phyloP scores from a whole-genome alignment of 2,329 filamentous ascomycete genomes.

The Allantophomopsis cytisporea region DNA sequence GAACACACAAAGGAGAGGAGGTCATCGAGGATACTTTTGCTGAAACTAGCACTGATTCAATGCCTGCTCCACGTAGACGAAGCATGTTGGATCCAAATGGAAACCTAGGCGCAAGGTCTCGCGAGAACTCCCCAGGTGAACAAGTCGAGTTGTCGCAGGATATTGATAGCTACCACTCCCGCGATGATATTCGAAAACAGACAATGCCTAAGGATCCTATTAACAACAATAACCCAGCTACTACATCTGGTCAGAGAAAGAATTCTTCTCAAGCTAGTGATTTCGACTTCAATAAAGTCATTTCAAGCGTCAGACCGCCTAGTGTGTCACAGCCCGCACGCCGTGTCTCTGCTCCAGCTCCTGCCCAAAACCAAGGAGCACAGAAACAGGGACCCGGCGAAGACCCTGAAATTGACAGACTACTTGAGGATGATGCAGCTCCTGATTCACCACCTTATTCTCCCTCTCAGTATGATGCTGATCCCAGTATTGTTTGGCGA shows the following conservation, averaged over 20 bases:
- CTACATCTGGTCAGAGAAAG: slow-evolving; percentile 6
- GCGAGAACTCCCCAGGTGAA: slow-evolving; percentile 21
- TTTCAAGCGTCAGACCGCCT: slow-evolving; percentile 71
- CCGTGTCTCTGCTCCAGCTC: slow-evolving; percentile 34
- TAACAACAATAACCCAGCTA: slow-evolving; percentile 13
- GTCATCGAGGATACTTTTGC: slow-evolving; percentile 56
- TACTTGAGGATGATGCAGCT: slow-evolving; percentile 70
- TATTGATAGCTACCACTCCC: slow-evolving; percentile 14
- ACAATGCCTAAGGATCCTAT: slow-evolving; percentile 14
- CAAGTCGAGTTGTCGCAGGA: slow-evolving; percentile 16
- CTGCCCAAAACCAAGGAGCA: slow-evolving; percentile 20
- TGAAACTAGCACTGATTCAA: slow-evolving; percentile 19
- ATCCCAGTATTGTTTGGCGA: slow-evolving; percentile 66
- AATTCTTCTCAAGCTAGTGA: slow-evolving; percentile 17
- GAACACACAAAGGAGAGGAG: slow-evolving; percentile 93
- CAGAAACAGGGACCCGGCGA: slow-evolving; percentile 45
- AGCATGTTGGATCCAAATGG: slow-evolving; percentile 22
- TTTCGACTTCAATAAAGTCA: slow-evolving; percentile 80
- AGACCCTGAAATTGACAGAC: slow-evolving; percentile 80
- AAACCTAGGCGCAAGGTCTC: slow-evolving; percentile 17
- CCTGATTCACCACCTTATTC: slow-evolving; percentile 67
- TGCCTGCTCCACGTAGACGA: slow-evolving; percentile 18
- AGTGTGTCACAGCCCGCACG: slow-evolving; percentile 29
- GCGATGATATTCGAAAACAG: slow-evolving; percentile 12
- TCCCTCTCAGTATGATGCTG: slow-evolving; percentile 56